These are phyloP conservation scores for Fusarium anguioides DNA, from an alignment of 2,329 filamentous ascomycete genomes.

Conservation along the genomic window DNA sequence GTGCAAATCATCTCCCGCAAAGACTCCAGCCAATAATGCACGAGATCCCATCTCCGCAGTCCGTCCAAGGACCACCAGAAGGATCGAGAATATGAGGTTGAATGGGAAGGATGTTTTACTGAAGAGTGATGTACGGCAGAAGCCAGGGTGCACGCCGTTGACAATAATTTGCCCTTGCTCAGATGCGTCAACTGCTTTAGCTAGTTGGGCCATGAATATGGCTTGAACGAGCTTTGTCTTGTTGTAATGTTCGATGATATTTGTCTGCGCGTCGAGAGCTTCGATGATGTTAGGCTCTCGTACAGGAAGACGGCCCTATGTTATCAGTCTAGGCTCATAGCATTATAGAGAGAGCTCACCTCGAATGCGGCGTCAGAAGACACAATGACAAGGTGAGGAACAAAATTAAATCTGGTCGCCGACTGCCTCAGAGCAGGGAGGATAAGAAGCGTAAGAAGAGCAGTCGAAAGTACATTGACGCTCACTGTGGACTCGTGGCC, in stretches of 20 bases:
- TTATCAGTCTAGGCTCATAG: background rate
- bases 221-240: constrained; percentile 49
- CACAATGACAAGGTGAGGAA: constrained; percentile 54
- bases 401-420: constrained; percentile 47
- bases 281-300: constrained; percentile 49
- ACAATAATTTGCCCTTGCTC: constrained; percentile 50
- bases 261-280: constrained; percentile 45
- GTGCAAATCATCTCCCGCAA: constrained; percentile 53
- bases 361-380: constrained; percentile 50
- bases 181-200: constrained; percentile 46
- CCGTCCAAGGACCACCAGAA: constrained; percentile 47
- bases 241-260: constrained; percentile 43
- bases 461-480: constrained; percentile 61
- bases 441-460: constrained; percentile 56
- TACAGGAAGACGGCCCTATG: constrained; percentile 50
- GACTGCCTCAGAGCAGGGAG: constrained; percentile 56
- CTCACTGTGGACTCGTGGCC: constrained; percentile 57
- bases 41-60: constrained; percentile 55
- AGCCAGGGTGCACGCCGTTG: constrained; percentile 55
- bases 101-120: constrained; percentile 48
- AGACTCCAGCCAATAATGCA: constrained; percentile 52
- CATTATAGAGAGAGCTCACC: background rate
- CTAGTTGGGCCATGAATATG: constrained; percentile 49
- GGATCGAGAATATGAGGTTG: constrained; percentile 31
- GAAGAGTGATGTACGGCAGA: constrained; percentile 56